Conservation (phyloP, 148 eudicot genomes). For the Vaccinium vitisidaea region DNA sequence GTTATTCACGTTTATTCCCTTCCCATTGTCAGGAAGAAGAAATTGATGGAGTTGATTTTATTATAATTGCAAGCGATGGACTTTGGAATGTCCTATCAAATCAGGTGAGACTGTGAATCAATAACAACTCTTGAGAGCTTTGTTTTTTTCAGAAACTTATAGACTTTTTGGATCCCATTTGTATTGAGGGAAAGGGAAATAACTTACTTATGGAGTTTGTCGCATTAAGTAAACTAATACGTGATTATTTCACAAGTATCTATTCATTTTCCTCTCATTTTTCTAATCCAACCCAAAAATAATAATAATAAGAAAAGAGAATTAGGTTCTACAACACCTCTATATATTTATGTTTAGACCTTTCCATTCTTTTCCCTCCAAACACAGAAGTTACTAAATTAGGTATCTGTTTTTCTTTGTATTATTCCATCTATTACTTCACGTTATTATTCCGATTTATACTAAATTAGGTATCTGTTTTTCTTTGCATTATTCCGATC, state of each 20-base stretch:
- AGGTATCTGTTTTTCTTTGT: not conserved
- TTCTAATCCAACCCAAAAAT: not conserved
- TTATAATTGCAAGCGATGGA: constrained; percentile 88
- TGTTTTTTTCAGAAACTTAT: constrained; percentile 8
- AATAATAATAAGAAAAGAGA: not conserved
- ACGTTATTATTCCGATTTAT: too few relatives aligned
- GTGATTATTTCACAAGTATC: not conserved
- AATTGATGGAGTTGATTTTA: constrained; percentile 65
- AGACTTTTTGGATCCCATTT: not conserved
- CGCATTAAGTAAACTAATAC: not conserved
- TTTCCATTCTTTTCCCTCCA: not conserved
- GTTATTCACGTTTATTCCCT: not conserved
- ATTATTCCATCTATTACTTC: not conserved
- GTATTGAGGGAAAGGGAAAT: not conserved
- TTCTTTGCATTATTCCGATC: not conserved
- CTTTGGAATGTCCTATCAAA: constrained; percentile 83
- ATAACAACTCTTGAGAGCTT: not conserved
- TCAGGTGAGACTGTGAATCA: constrained; percentile 27
- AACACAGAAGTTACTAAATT: not conserved
- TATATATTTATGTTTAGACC: not conserved
- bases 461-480: not conserved
- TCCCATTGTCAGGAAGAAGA: constrained; percentile 57
- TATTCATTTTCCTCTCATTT: not conserved
- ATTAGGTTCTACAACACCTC: not conserved
- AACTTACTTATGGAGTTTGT: not conserved